These are phyloP conservation scores for Begonia masoniana DNA, from an alignment of 306 rosid species.

Conservation along the genomic window DNA sequence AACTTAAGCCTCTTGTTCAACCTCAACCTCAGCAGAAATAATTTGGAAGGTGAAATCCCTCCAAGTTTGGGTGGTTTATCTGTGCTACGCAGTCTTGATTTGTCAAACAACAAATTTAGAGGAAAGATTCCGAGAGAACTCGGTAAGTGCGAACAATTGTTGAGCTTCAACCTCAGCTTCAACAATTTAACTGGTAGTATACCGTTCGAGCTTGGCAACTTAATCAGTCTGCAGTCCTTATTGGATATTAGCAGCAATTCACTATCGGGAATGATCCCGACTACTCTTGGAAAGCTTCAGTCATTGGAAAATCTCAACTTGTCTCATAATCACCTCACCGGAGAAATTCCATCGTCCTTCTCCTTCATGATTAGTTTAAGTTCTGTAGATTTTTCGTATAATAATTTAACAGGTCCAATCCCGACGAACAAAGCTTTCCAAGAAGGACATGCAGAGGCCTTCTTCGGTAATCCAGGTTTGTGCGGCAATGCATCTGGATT, in stretches of 20 bases:
- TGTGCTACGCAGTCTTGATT: background rate
- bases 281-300: background rate
- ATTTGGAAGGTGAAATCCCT: background rate
- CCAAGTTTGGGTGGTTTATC: background rate
- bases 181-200: slow-evolving; percentile 1
- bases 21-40: background rate
- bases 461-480: slow-evolving; percentile 18
- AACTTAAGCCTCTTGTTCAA: slow-evolving; percentile 1
- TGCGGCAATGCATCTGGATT: slow-evolving; percentile 18
- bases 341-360: background rate
- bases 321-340: background rate
- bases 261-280: background rate
- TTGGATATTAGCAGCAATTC: slow-evolving; percentile 1
- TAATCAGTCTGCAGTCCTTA: background rate
- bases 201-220: background rate
- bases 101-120: background rate
- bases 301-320: background rate
- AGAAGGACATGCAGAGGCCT: slow-evolving; percentile 8
- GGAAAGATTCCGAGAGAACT: background rate
- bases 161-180: background rate
- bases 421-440: slow-evolving; percentile 1
- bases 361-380: background rate
- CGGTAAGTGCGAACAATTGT: background rate
- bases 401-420: background rate
- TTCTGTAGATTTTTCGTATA: background rate